Evolutionary conservation across 73 alveolate species (phyloP), one percentile per base, ranked within the genome.

Genomic region (Blepharisma stoltei): DNA sequence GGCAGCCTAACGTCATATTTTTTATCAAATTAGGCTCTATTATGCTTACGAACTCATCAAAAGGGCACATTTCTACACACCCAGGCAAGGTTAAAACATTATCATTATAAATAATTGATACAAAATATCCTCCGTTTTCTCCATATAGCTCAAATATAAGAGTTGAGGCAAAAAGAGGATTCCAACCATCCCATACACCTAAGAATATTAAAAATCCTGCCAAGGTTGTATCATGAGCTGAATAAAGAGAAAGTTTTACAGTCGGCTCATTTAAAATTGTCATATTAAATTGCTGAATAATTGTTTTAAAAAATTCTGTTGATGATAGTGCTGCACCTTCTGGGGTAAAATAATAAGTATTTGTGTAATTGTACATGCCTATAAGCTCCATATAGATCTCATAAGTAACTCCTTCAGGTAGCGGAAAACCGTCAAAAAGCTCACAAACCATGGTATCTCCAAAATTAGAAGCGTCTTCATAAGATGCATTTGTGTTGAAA

Each of bases 381-480:
- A 52, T 52, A 52, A 52, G 66, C 4, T 11, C 66, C n/a, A 14
- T 20, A 52, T 52, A 52, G 4, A 52, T 52, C n/a, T 52, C 23
- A 11, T 52, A 1, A 52, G n/a, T 20, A 52, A 52, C 23, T 20
- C 66, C 66, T 14, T 52, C 66, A 52, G 66, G 66, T 52, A 52
- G 23, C 2, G 66, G 66, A 52, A 14, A 52, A 52, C 23, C 23
- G 23, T 52, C 27, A 4, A 52, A 52, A 14, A 14, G n/a, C 4
- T 14, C 23, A 52, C 66, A 52, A 14, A 14, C 66, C n/a, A 52
- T 11, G n/a, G 66, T 20, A 52, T 52, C 66, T 2, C 27, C 66
- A 52, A 52, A 11, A 52, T 52, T 14, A 1, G 66, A 52, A 52
- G 66, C 66, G n/a, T 52, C 66, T 52, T 52, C 66, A 52, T 14